Evolutionary conservation across 768 basidiomycete genomes (phyloP).

Genomic region (Candolleomyces eurysporus): DNA sequence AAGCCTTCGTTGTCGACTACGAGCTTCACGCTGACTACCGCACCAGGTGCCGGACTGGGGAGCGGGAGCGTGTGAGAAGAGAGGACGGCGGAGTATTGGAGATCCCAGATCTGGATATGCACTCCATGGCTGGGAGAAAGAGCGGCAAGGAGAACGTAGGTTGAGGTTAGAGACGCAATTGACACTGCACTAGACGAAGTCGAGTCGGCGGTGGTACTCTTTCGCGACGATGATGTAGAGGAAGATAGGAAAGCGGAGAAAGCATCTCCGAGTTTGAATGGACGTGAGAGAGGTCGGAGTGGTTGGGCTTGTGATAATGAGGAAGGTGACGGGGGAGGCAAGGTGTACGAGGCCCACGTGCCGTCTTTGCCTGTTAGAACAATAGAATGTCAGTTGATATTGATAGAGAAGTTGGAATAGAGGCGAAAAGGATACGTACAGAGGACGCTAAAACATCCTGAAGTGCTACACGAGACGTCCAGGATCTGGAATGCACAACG

Average conservation of each 20-base stretch:
- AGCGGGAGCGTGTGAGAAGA: constrained; percentile 49
- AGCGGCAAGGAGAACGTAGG: constrained; percentile 55
- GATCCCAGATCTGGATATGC: constrained; percentile 62
- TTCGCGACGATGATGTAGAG: too few relatives aligned
- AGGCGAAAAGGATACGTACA: constrained; percentile 29
- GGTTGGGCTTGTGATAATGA: constrained; percentile 13
- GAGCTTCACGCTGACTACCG: constrained; percentile 20
- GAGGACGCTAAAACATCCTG: constrained; percentile 50
- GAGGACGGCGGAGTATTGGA: constrained; percentile 66
- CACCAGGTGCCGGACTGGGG: constrained; percentile 39
- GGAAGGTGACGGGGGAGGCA: constrained; percentile 24
- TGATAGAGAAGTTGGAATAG: not conserved
- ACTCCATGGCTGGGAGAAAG: constrained; percentile 41
- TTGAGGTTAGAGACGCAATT: constrained; percentile 51
- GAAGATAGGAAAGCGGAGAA: too few relatives aligned
- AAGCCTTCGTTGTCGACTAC: constrained; percentile 8
- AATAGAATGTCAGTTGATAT: not conserved
- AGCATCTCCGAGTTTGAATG: constrained; percentile 18
- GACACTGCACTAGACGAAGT: constrained; percentile 24
- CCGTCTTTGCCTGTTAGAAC: constrained; percentile 39
- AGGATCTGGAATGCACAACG: constrained; percentile 28
- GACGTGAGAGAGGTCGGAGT: constrained; percentile 18
- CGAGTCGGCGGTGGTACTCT: constrained; percentile 16
- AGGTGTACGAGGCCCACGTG: constrained; percentile 38
- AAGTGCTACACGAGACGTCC: constrained; percentile 41